phyloP scores from a whole-genome alignment of 2,329 filamentous ascomycete genomes.

The Aspergillus ochraceus region DNA sequence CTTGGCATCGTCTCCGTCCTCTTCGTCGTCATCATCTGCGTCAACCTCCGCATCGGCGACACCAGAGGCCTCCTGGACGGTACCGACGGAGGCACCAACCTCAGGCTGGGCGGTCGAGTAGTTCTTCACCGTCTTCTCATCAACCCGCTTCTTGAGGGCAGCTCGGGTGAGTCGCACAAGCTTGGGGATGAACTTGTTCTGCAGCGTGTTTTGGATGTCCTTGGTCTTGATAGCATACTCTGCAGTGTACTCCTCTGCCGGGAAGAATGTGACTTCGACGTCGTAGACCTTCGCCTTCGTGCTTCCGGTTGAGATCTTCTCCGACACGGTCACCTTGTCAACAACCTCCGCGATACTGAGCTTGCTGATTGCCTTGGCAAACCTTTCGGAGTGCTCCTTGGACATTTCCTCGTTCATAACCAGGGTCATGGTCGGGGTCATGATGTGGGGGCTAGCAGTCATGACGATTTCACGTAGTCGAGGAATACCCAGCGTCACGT shows the following conservation, averaged over 20 bases:
- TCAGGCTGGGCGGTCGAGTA: slow-evolving; percentile 72
- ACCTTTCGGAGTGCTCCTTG: slow-evolving; percentile 68
- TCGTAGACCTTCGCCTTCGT: slow-evolving; percentile 80
- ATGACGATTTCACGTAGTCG: slow-evolving; percentile 96
- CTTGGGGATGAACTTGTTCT: slow-evolving; percentile 72
- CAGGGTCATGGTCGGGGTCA: slow-evolving; percentile 76
- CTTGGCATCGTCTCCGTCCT: slow-evolving; percentile 71
- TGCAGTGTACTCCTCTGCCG: slow-evolving; percentile 75
- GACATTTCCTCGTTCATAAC: slow-evolving; percentile 72
- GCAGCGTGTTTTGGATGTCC: slow-evolving; percentile 78
- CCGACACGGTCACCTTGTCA: slow-evolving; percentile 76
- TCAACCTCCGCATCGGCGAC: slow-evolving; percentile 57
- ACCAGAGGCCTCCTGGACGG: slow-evolving; percentile 52
- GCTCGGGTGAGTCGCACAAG: slow-evolving; percentile 70
- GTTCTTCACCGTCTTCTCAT: slow-evolving; percentile 55
- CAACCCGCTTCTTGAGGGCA: slow-evolving; percentile 76
- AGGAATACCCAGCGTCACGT: slow-evolving; percentile 97
- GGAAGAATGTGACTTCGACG: slow-evolving; percentile 80
- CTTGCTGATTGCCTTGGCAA: slow-evolving; percentile 88
- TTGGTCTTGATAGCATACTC: slow-evolving; percentile 79
- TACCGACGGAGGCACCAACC: slow-evolving; percentile 65
- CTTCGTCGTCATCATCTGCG: slow-evolving; percentile 70
- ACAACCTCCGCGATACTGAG: slow-evolving; percentile 81
- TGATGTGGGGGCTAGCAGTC: slow-evolving; percentile 87
- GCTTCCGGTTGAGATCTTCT: slow-evolving; percentile 72